Conservation (phyloP, 345 rosid genomes). For the Lepidium africanum region DNA sequence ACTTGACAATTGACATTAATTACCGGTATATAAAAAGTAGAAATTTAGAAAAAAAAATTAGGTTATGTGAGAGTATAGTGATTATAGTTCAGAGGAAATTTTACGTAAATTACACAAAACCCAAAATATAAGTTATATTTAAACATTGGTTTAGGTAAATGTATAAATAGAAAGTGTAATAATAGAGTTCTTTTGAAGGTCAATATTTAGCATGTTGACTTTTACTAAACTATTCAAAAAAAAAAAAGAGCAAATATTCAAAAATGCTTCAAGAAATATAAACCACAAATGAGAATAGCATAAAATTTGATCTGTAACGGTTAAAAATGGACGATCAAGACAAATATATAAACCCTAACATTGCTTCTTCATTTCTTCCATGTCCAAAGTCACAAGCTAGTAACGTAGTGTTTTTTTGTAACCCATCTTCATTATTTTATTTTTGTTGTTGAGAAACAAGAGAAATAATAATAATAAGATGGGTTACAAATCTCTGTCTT, state of each 20-base stretch:
- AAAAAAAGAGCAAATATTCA: neutral
- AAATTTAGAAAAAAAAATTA: neutral
- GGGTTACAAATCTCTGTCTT: slow-evolving; percentile 2
- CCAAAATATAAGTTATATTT: neutral
- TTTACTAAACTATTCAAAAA: no score
- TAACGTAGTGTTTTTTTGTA: neutral
- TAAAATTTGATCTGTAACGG: neutral
- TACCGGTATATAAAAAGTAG: neutral
- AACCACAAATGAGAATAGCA: slow-evolving; percentile 22
- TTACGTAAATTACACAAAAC: neutral
- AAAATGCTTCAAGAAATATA: neutral
- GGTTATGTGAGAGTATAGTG: no score
- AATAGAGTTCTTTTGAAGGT: neutral
- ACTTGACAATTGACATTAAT: neutral
- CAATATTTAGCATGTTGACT: neutral
- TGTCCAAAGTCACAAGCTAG: neutral
- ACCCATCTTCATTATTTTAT: slow-evolving; percentile 7
- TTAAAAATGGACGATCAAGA: neutral
- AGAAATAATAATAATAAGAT: slow-evolving; percentile 6
- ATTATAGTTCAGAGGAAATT: neutral
- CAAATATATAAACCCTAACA: slow-evolving; percentile 12
- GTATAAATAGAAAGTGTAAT: neutral
- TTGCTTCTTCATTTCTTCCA: neutral
- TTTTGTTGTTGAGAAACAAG: slow-evolving; percentile 13
- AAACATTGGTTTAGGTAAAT: neutral